These are phyloP conservation scores for Haplosporangium gracile DNA, from an alignment of 192 early-diverging fungal species.

Conservation along the genomic window DNA sequence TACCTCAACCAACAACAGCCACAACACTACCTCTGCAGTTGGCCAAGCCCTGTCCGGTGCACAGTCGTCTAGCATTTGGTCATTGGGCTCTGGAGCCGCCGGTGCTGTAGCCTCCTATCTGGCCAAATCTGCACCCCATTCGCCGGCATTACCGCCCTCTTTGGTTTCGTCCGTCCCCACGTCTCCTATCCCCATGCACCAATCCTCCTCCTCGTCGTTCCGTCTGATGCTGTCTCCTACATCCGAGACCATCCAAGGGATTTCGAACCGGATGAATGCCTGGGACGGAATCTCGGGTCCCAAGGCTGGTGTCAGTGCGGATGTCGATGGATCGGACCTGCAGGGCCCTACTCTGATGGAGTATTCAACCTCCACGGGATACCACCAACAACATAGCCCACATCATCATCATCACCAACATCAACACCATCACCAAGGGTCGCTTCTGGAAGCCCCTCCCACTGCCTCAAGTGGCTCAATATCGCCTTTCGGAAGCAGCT, in stretches of 20 bases:
- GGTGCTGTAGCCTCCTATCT: neutral
- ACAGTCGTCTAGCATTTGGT: neutral
- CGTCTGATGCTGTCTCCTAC: slow-evolving; percentile 38
- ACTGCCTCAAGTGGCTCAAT: neutral
- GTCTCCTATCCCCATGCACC: slow-evolving; percentile 22
- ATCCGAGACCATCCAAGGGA: slow-evolving; percentile 22
- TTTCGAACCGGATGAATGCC: slow-evolving; percentile 38
- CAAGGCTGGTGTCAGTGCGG: neutral
- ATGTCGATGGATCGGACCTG: neutral
- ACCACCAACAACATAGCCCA: neutral
- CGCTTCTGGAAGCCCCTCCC: neutral
- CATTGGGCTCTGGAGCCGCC: neutral
- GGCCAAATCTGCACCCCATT: slow-evolving; percentile 6
- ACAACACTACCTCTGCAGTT: neutral
- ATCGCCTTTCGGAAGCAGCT: slow-evolving; percentile 1
- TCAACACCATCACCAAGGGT: neutral
- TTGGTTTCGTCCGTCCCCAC: slow-evolving; percentile 19
- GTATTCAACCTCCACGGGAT: neutral
- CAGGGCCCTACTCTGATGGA: neutral
- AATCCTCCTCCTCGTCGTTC: slow-evolving; percentile 10
- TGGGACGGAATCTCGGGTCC: slow-evolving; percentile 34
- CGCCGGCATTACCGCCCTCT: slow-evolving; percentile 6
- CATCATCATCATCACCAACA: neutral
- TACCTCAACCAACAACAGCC: neutral
- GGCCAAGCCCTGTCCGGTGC: neutral